phyloP scores from a whole-genome alignment of 495 filamentous ascomycete genomes.

The Bacidia gigantensis region DNA sequence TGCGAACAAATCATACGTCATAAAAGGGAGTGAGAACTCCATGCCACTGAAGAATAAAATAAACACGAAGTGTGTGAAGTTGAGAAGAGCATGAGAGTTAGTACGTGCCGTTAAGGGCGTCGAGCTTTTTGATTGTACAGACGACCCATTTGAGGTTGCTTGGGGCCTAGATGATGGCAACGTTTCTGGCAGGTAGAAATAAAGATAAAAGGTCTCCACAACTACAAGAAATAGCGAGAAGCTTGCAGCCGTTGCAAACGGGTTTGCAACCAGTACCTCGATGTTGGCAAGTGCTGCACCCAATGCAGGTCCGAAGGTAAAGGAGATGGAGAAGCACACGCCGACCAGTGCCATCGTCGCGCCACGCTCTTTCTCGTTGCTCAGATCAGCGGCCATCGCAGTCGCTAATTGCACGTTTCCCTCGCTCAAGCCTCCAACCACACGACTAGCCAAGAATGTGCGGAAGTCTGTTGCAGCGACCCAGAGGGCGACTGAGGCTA shows the following conservation, averaged over 20 bases:
- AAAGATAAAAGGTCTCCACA: constrained; percentile 79
- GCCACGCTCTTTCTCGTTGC: constrained; percentile 63
- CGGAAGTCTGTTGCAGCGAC: constrained; percentile 84
- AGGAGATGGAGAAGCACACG: constrained; percentile 91
- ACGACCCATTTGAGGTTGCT: constrained; percentile 2
- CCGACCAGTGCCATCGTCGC: constrained; percentile 93
- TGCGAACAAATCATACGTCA: constrained; percentile 85
- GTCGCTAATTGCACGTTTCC: constrained; percentile 95
- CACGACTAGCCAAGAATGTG: constrained; percentile 80
- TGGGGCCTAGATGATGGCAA: constrained; percentile 35
- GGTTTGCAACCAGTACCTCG: constrained; percentile 67
- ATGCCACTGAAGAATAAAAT: constrained; percentile 94
- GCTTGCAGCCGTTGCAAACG: constrained; percentile 79
- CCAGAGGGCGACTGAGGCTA: constrained; percentile 85
- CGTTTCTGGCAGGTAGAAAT: constrained; percentile 77
- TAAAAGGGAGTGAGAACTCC: constrained; percentile 92
- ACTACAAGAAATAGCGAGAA: constrained; percentile 74
- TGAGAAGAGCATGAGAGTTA: constrained; percentile 73
- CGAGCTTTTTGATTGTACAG: not conserved
- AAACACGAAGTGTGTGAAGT: constrained; percentile 76
- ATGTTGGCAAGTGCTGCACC: constrained; percentile 71
- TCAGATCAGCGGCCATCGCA: constrained; percentile 94
- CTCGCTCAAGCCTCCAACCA: constrained; percentile 89
- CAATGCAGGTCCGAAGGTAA: constrained; percentile 87
- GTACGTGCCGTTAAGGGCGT: constrained; percentile 33